Percentiles rank a stretch among this genome's conserved stretches.
Evolutionary conservation across 106 monocot species (phyloP).

Genomic region (Hemerocallis citrina): DNA sequence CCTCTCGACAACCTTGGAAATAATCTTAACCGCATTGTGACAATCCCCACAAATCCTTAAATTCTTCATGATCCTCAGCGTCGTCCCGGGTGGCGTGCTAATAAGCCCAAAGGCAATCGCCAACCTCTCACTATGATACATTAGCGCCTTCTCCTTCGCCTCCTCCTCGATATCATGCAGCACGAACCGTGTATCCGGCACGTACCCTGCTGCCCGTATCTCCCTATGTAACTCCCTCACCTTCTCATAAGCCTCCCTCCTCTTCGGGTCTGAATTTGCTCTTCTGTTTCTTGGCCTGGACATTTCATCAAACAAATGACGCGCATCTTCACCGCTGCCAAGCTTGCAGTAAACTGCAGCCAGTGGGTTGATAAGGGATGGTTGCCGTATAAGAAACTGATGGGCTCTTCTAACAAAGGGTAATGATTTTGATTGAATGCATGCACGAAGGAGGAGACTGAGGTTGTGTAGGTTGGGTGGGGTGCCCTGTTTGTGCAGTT

Average conservation of each 20-base stretch:
- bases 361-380: slow-evolving; percentile 17
- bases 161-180: slow-evolving; percentile 46
- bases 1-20: slow-evolving; percentile 63
- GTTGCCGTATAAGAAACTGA: slow-evolving; percentile 17
- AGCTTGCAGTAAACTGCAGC: slow-evolving; percentile 51
- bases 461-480: slow-evolving; percentile 5
- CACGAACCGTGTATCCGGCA: slow-evolving; percentile 54
- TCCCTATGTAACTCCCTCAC: slow-evolving; percentile 50
- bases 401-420: slow-evolving; percentile 23
- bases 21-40: slow-evolving; percentile 74
- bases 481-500: slow-evolving; percentile 12
- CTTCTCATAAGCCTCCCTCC: slow-evolving; percentile 61
- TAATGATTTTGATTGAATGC: slow-evolving; percentile 32
- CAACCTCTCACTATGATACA: slow-evolving; percentile 73
- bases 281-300: neutral
- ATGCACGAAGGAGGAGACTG: slow-evolving; percentile 27
- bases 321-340: slow-evolving; percentile 39
- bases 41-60: slow-evolving; percentile 75
- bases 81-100: slow-evolving; percentile 56
- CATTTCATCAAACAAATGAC: slow-evolving; percentile 42
- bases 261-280: slow-evolving; percentile 13
- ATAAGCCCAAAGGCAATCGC: slow-evolving; percentile 57
- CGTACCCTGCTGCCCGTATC: slow-evolving; percentile 59
- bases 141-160: slow-evolving; percentile 29
- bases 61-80: slow-evolving; percentile 81